phyloP scores from a whole-genome alignment of 352 stramenopile species.

The Pythium folliculosum region DNA sequence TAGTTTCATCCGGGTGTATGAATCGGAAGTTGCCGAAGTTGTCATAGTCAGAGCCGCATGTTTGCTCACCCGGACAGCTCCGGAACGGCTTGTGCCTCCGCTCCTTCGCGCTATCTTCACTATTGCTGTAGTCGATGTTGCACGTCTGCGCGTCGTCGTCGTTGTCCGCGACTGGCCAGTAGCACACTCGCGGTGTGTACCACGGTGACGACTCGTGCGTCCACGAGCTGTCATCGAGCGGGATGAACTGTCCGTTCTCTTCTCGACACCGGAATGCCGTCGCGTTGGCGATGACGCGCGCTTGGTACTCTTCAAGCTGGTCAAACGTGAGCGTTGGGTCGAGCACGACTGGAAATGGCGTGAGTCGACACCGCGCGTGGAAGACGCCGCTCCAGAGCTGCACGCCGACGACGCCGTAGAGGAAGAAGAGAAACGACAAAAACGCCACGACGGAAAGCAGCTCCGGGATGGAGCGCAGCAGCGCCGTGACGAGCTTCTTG shows the following conservation, averaged over 20 bases:
- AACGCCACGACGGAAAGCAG: conserved; percentile 55
- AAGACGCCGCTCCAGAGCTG: conserved; percentile 79
- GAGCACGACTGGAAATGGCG: conserved; percentile 57
- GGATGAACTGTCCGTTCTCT: conserved; percentile 32
- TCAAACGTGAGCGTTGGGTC: conserved; percentile 36
- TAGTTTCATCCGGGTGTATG: conserved; percentile 40
- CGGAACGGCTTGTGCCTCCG: conserved; percentile 22
- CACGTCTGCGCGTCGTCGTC: conserved; percentile 47
- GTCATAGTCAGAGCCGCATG: conserved; percentile 70
- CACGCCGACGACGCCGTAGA: conserved; percentile 79
- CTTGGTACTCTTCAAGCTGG: conserved; percentile 39
- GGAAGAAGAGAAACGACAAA: conserved; percentile 53
- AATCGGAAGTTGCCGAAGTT: conserved; percentile 67
- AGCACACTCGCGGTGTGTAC: conserved; percentile 72
- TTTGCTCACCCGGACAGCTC: conserved; percentile 36
- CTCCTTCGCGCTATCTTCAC: neutral
- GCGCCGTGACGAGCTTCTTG: conserved; percentile 62
- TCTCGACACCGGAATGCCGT: conserved; percentile 41
- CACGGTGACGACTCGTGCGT: conserved; percentile 55
- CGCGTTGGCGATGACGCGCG: conserved; percentile 36
- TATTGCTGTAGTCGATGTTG: conserved; percentile 37
- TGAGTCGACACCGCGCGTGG: conserved; percentile 68
- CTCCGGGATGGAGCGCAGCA: conserved; percentile 50
- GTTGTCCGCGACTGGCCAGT: conserved; percentile 89
- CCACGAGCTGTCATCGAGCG: conserved; percentile 35